Evolutionary conservation across 805 yeast species (phyloP).

Genomic region (Metschnikowia lachancei): DNA sequence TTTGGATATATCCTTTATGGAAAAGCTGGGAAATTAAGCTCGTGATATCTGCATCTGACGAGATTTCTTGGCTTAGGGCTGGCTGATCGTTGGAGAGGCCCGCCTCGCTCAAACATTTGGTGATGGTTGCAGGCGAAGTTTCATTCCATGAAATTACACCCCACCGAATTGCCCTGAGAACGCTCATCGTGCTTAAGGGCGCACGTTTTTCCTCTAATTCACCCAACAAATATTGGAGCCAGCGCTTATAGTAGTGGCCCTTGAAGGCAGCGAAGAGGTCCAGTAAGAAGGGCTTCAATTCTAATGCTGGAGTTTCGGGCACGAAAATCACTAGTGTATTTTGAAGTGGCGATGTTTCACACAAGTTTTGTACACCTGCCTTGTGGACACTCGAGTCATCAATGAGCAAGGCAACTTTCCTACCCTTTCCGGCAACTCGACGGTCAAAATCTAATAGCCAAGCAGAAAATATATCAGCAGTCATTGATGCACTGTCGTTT

Average conservation of each 20-base stretch:
- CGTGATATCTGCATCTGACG: background rate
- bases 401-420: background rate
- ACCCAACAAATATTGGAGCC: background rate
- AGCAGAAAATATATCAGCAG: background rate
- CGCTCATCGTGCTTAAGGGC: background rate
- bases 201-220: background rate
- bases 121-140: background rate
- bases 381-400: background rate
- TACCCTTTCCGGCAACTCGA: background rate
- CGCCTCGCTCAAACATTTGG: background rate
- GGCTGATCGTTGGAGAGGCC: background rate
- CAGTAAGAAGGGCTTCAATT: background rate
- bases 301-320: background rate
- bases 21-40: background rate
- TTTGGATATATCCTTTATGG: background rate
- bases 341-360: background rate
- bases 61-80: background rate
- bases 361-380: background rate
- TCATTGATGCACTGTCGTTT: background rate
- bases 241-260: background rate
- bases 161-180: slow-evolving; percentile 1
- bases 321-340: background rate
- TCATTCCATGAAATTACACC: background rate
- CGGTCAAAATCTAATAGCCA: slow-evolving; percentile 1
- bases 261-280: background rate